These are phyloP conservation scores for Mycosarcoma maydis DNA, from an alignment of 1,284 basidiomycete genomes.

Conservation along the genomic window DNA sequence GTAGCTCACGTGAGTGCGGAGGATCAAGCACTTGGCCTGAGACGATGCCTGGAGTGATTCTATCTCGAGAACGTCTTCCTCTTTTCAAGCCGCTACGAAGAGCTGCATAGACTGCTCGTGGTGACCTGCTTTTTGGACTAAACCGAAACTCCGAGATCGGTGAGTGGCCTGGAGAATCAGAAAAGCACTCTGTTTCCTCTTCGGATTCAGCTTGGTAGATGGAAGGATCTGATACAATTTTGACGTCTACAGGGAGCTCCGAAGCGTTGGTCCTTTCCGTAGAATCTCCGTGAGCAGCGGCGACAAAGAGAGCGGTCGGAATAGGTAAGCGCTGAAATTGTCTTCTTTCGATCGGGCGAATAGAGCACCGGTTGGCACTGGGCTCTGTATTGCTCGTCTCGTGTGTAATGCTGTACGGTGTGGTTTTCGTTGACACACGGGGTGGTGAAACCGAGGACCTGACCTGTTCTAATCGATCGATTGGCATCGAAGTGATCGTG, in stretches of 20 bases:
- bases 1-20: background rate
- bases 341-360: background rate
- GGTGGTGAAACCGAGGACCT: too few relatives aligned
- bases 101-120: background rate
- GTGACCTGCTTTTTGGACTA: background rate
- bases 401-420: background rate
- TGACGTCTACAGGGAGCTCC: background rate
- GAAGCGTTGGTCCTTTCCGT: background rate
- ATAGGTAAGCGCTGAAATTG: conserved; percentile 13
- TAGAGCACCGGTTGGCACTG: background rate
- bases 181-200: conserved; percentile 1
- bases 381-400: background rate
- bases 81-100: background rate
- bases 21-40: conserved; percentile 1
- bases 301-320: background rate
- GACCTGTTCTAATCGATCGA: background rate
- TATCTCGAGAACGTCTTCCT: background rate
- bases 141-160: conserved; percentile 5
- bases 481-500: background rate
- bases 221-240: background rate
- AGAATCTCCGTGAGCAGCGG: background rate
- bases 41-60: background rate
- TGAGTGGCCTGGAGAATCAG: conserved; percentile 9
- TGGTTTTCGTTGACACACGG: conserved; percentile 4
- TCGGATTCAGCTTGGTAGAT: background rate